Percentiles rank a stretch among this genome's conserved stretches.
Evolutionary conservation across 768 basidiomycete genomes (phyloP).

Genomic region (Inosperma sp.): DNA sequence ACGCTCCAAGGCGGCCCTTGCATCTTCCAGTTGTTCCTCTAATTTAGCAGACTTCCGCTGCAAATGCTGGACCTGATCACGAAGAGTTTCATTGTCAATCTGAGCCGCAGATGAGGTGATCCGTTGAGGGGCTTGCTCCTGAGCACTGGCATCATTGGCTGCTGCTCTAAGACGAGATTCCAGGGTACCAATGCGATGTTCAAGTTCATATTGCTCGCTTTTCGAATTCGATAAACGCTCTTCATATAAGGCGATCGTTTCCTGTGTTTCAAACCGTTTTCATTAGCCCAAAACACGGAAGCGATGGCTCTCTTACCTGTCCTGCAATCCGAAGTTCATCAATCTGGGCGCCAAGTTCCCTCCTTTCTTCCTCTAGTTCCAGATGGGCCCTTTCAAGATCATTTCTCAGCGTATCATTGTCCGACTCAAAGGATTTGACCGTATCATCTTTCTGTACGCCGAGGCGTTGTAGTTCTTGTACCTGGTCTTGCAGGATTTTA

Average conservation of each 20-base stretch:
- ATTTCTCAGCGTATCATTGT: constrained; percentile 51
- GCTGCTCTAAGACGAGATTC: constrained; percentile 37
- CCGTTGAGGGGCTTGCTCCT: constrained; percentile 23
- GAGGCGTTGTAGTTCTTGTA: constrained; percentile 47
- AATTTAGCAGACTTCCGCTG: constrained; percentile 68
- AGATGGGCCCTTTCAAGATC: constrained; percentile 26
- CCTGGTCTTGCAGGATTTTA: constrained; percentile 46
- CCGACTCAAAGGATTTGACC: constrained; percentile 54
- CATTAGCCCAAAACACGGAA: not conserved
- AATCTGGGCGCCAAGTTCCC: constrained; percentile 66
- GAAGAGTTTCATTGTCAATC: constrained; percentile 92
- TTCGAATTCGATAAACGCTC: constrained; percentile 74
- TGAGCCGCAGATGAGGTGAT: constrained; percentile 65
- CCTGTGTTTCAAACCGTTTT: constrained; percentile 39
- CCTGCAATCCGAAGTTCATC: constrained; percentile 86
- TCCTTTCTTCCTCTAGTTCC: constrained; percentile 50
- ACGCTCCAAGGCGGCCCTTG: constrained; percentile 59
- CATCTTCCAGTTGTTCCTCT: constrained; percentile 85
- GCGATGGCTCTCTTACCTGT: constrained; percentile 54
- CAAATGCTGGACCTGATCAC: constrained; percentile 85
- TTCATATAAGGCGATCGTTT: constrained; percentile 94
- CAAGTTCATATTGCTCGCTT: constrained; percentile 70
- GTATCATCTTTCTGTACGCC: constrained; percentile 47
- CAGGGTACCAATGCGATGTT: constrained; percentile 54
- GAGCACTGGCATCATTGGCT: constrained; percentile 26